Evolutionary conservation across 257 asterid species (phyloP), one percentile per base, ranked within the genome.

Genomic region (Oldenlandia corymbosa): DNA sequence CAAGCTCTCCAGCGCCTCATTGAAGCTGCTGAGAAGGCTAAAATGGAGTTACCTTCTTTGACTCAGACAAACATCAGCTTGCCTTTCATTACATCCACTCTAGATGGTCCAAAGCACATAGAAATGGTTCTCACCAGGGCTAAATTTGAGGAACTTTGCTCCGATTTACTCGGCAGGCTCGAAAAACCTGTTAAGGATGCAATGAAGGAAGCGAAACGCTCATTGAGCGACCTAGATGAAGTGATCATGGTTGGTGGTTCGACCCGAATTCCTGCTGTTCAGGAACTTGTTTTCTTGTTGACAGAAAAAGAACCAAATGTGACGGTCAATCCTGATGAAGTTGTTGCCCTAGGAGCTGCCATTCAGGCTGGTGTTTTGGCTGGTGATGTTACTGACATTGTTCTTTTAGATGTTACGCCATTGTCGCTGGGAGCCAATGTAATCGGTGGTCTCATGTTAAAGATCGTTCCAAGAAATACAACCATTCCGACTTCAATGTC

Each of bases 341-440:
- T 92, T 34, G 98, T 92, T 74, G 98, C 98, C 64, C 97, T 92
- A 62, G 98, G 98, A 68, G 98, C 98, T 67, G 98, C 98, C 18
- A 97, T 92, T 65, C 73, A 91, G 98, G 98, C 98, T 76, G 98
- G 98, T 77, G 97, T 92, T 72, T 80, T 92, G 80, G 80, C 97
- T 0, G 98, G 98, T 68, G 98, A 92, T 83, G 98, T 92, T 60
- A 92, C 95, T 30, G 93, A 92, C 69, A 86, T 92, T 46, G 98
- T 92, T 58, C 98, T 92, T 79, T 82, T 92, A 30, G 98, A 92
- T 71, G 98, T 92, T 27, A 67, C 95, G 7, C 98, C 98, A 7
- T 75, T 92, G 64, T 92, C 98, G 32, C 52, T 92, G 76, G 98
- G 98, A 17, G 75, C 89, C 75, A 97, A 92, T 82, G 89, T 97